These are phyloP conservation scores for Spergularia bocconei DNA, from an alignment of 148 eudicot genomes.

Conservation along the genomic window DNA sequence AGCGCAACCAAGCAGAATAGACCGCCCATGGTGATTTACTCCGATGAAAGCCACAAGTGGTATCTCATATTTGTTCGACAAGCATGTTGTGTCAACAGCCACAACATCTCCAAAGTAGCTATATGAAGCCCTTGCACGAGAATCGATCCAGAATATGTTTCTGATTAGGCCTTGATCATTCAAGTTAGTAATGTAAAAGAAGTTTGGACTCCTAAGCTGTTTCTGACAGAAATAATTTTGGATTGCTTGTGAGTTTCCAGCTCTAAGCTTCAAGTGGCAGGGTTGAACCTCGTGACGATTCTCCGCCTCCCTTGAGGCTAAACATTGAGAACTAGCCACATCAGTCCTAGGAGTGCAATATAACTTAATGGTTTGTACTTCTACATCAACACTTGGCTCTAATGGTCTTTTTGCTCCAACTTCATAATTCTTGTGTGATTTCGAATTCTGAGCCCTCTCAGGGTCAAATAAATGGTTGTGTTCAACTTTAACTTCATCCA, in stretches of 20 bases:
- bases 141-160: conserved; percentile 81
- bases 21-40: conserved; percentile 68
- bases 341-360: conserved; percentile 53
- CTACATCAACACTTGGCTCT: conserved; percentile 52
- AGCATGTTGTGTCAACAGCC: conserved; percentile 58
- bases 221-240: conserved; percentile 44
- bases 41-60: conserved; percentile 64
- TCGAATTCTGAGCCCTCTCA: conserved; percentile 64
- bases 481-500: conserved; percentile 79
- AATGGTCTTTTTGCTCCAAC: conserved; percentile 53
- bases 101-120: conserved; percentile 72
- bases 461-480: conserved; percentile 87
- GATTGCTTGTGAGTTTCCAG: conserved; percentile 48
- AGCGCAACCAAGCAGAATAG: conserved; percentile 69
- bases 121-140: conserved; percentile 73
- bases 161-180: conserved; percentile 66
- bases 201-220: conserved; percentile 66
- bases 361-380: conserved; percentile 72
- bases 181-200: conserved; percentile 69
- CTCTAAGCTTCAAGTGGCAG: conserved; percentile 49
- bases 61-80: conserved; percentile 49
- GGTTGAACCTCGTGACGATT: conserved; percentile 29
- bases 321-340: conserved; percentile 39
- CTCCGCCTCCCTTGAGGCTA: conserved; percentile 32
- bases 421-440: conserved; percentile 69